Percentiles rank a stretch among this genome's conserved stretches.
Conservation (phyloP, 108 stramenopile species). For the Nitzschia putrida region DNA sequence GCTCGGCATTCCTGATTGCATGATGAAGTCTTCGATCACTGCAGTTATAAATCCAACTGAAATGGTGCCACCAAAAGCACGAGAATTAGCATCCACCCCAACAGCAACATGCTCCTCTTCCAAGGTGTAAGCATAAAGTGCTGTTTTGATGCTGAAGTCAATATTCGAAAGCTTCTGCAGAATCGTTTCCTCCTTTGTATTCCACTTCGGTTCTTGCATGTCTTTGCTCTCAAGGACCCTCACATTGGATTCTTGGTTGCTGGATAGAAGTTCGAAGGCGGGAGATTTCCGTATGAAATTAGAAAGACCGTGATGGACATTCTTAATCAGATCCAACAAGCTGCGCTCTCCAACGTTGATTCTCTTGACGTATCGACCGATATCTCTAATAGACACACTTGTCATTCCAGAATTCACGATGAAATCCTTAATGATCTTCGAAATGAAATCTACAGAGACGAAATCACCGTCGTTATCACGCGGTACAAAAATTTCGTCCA, state of each 20-base stretch:
- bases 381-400: conserved; percentile 64
- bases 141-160: no score
- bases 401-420: conserved; percentile 46
- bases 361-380: conserved; percentile 67
- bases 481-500: conserved; percentile 46
- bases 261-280: not conserved
- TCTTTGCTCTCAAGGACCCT: no score
- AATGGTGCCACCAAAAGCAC: no score
- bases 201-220: no score
- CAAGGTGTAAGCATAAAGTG: no score
- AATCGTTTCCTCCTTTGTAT: no score
- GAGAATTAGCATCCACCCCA: no score
- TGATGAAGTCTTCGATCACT: conserved; percentile 68
- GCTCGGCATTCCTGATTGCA: conserved; percentile 34
- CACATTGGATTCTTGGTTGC: no score
- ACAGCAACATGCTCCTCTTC: no score
- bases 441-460: conserved; percentile 55
- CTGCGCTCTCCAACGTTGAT: conserved; percentile 51
- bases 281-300: conserved; percentile 35
- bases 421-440: conserved; percentile 70
- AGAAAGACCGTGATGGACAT: conserved; percentile 57
- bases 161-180: no score
- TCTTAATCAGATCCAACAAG: conserved; percentile 71
- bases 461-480: not conserved
- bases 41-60: no score